Evolutionary conservation across 2,329 filamentous ascomycete genomes (phyloP).

Genomic region (Myriosclerotinia scirpicola): DNA sequence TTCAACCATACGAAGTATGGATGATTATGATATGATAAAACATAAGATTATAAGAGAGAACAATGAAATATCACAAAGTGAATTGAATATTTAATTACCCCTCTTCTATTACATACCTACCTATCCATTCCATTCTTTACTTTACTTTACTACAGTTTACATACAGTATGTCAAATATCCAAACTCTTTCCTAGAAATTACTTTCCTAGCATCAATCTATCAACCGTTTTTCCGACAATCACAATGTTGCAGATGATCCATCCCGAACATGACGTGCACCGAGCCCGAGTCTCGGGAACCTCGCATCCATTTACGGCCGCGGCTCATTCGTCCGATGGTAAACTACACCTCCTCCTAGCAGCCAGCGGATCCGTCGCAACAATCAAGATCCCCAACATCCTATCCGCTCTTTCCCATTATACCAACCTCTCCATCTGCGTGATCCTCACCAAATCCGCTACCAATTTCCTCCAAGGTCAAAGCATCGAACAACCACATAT

Average conservation of each 20-base stretch:
- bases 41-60: not conserved
- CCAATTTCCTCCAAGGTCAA: conserved; percentile 75
- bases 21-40: not conserved
- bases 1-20: not conserved
- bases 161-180: not conserved
- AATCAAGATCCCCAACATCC: conserved; percentile 75
- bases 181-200: no score
- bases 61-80: conserved; percentile 1
- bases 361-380: conserved; percentile 78
- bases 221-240: not conserved
- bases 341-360: conserved; percentile 63
- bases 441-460: conserved; percentile 72
- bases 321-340: conserved; percentile 48
- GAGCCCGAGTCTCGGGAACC: conserved; percentile 19
- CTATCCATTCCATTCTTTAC: no score
- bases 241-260: conserved; percentile 32
- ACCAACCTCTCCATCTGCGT: conserved; percentile 74
- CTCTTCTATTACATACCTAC: no score
- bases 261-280: conserved; percentile 25
- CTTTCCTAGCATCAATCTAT: not conserved
- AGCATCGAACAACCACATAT: conserved; percentile 73
- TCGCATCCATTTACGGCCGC: conserved; percentile 35
- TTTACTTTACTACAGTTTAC: not conserved
- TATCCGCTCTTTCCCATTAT: conserved; percentile 55
- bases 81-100: not conserved